Conservation (phyloP, 192 early-diverging fungal species). For the Coemansia sp. region DNA sequence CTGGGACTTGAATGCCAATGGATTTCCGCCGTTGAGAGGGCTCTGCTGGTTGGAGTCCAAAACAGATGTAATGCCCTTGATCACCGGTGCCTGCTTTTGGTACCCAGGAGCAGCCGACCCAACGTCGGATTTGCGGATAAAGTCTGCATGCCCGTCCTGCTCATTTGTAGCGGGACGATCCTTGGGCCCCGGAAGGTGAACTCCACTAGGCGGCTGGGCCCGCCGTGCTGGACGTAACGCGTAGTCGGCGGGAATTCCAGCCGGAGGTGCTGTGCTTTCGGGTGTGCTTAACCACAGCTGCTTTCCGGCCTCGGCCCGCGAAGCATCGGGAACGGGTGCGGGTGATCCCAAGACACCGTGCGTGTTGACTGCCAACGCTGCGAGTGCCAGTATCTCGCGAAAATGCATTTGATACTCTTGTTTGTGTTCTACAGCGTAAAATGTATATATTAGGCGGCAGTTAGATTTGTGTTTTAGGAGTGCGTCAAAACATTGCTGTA, state of each 20-base stretch:
- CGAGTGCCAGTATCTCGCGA: not conserved
- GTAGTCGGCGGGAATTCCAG: slow-evolving; percentile 21
- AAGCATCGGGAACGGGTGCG: not conserved
- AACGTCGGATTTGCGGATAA: slow-evolving; percentile 6
- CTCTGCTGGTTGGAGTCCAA: slow-evolving; percentile 41
- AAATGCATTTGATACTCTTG: not conserved
- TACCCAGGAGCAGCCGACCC: slow-evolving; percentile 19
- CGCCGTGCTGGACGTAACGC: slow-evolving; percentile 11
- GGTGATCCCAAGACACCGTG: not conserved
- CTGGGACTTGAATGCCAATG: slow-evolving; percentile 9
- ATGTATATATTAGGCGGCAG: not conserved
- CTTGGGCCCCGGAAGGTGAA: slow-evolving; percentile 32
- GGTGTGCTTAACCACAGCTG: slow-evolving; percentile 41
- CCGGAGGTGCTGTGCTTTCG: slow-evolving; percentile 16
- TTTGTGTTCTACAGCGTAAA: not conserved
- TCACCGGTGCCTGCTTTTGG: slow-evolving; percentile 10
- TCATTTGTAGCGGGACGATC: slow-evolving; percentile 22
- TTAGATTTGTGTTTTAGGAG: not conserved
- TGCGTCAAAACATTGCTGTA: not conserved
- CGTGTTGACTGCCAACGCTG: not conserved
- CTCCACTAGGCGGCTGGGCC: slow-evolving; percentile 46
- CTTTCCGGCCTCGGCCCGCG: slow-evolving; percentile 2
- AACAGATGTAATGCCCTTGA: slow-evolving; percentile 32
- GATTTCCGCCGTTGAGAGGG: slow-evolving; percentile 19
- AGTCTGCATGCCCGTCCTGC: slow-evolving; percentile 23